Conservation (phyloP, 257 asterid genomes). For the Scutellaria minor region DNA sequence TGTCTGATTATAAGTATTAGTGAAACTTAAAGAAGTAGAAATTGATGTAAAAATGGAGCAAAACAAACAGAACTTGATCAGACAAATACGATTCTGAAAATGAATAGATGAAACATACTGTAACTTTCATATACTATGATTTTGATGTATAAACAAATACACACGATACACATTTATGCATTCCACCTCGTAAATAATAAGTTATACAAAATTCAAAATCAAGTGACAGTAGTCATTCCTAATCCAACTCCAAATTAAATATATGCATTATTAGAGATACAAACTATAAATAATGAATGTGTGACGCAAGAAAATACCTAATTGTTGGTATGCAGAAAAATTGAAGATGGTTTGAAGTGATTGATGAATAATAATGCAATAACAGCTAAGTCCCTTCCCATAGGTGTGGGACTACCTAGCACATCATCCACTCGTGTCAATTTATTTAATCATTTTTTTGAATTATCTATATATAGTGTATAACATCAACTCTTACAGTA, state of each 20-base stretch:
- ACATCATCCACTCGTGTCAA: conserved; percentile 34
- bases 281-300: conserved; percentile 6
- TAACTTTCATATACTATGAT: too few relatives aligned
- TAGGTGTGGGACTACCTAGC: conserved; percentile 36
- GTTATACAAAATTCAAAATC: background rate
- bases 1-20: too few relatives aligned
- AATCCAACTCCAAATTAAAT: too few relatives aligned
- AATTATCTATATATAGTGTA: conserved; percentile 4
- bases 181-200: too few relatives aligned
- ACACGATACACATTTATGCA: too few relatives aligned
- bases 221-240: too few relatives aligned
- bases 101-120: too few relatives aligned
- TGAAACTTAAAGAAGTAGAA: too few relatives aligned
- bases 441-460: background rate
- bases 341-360: background rate
- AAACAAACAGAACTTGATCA: too few relatives aligned
- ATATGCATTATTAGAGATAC: background rate
- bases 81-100: too few relatives aligned
- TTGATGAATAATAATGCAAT: conserved; percentile 19
- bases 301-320: conserved; percentile 23
- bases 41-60: too few relatives aligned
- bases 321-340: conserved; percentile 6
- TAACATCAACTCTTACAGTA: background rate
- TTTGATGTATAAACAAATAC: too few relatives aligned
- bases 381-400: conserved; percentile 29